A percentile compares a stretch with the other conserved stretches of the same genome.
phyloP scores from a whole-genome alignment of 495 filamentous ascomycete genomes.

The Penicillium argentinense region DNA sequence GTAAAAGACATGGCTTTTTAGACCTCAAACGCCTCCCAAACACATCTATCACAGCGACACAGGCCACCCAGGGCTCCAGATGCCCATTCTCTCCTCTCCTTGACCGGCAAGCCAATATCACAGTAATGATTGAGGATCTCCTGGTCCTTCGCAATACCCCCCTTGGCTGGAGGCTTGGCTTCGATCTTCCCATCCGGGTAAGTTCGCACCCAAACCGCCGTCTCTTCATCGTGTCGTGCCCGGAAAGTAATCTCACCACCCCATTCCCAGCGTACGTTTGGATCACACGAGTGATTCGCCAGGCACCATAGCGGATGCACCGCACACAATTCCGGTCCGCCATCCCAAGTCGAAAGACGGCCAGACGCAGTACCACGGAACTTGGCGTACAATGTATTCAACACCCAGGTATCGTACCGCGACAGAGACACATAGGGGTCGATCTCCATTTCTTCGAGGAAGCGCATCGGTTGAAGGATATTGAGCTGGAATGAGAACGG shows the following conservation, averaged over 20 bases:
- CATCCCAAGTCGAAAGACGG: slow-evolving; percentile 66
- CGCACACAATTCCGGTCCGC: slow-evolving; percentile 76
- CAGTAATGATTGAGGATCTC: slow-evolving; percentile 95
- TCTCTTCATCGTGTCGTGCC: slow-evolving; percentile 41
- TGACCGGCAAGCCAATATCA: slow-evolving; percentile 75
- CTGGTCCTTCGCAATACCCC: slow-evolving; percentile 70
- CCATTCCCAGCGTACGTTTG: slow-evolving; percentile 95
- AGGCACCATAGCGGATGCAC: slow-evolving; percentile 75
- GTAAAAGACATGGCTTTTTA: neutral
- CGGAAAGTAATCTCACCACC: slow-evolving; percentile 76
- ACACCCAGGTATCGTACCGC: slow-evolving; percentile 82
- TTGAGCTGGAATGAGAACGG: slow-evolving; percentile 89
- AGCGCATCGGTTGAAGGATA: slow-evolving; percentile 76
- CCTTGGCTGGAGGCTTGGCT: slow-evolving; percentile 13
- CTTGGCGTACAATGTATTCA: slow-evolving; percentile 91
- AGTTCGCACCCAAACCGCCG: slow-evolving; percentile 45
- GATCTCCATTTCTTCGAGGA: slow-evolving; percentile 88
- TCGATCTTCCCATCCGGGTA: slow-evolving; percentile 20
- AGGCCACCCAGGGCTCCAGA: slow-evolving; percentile 77
- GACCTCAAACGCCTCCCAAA: slow-evolving; percentile 50
- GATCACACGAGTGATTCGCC: slow-evolving; percentile 93
- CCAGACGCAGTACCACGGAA: slow-evolving; percentile 91
- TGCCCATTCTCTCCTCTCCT: slow-evolving; percentile 85
- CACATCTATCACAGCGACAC: slow-evolving; percentile 81
- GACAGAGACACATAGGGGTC: slow-evolving; percentile 70